phyloP scores from a whole-genome alignment of 192 early-diverging fungal species.

The Coemansia sp. region DNA sequence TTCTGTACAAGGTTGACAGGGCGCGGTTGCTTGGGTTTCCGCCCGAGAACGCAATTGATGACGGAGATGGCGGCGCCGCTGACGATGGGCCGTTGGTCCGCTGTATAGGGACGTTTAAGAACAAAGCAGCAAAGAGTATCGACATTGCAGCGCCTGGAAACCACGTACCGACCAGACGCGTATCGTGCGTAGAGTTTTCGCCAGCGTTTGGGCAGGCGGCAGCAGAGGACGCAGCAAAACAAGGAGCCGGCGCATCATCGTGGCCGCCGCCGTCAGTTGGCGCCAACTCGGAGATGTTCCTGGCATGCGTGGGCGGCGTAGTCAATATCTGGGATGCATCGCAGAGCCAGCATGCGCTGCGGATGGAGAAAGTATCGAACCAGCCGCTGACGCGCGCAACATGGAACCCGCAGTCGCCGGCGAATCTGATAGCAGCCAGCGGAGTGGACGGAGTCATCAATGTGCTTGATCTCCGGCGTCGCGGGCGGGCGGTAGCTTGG shows the following conservation, averaged over 20 bases:
- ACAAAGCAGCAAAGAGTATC: slow-evolving; percentile 51
- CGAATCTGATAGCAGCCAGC: slow-evolving; percentile 39
- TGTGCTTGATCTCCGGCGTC: slow-evolving; percentile 52
- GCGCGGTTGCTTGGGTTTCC: slow-evolving; percentile 40
- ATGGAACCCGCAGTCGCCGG: slow-evolving; percentile 49
- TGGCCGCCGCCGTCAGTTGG: slow-evolving; percentile 34
- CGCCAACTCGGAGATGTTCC: slow-evolving; percentile 31
- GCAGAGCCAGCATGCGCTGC: slow-evolving; percentile 35
- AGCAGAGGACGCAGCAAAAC: not conserved
- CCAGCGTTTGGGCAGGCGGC: slow-evolving; percentile 18
- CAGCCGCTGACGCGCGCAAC: slow-evolving; percentile 38
- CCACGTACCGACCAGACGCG: slow-evolving; percentile 44
- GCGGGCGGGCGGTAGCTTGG: slow-evolving; percentile 60
- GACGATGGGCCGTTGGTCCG: slow-evolving; percentile 39
- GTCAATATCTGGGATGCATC: slow-evolving; percentile 54
- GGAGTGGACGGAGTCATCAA: slow-evolving; percentile 39
- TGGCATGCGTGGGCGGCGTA: slow-evolving; percentile 48
- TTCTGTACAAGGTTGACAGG: slow-evolving; percentile 55
- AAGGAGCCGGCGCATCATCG: not conserved
- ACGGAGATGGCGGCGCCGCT: not conserved
- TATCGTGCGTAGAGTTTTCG: slow-evolving; percentile 51
- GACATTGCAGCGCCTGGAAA: slow-evolving; percentile 54
- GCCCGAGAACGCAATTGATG: slow-evolving; percentile 4
- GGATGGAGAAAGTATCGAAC: slow-evolving; percentile 42
- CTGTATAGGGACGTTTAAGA: slow-evolving; percentile 53